Evolutionary conservation across 371 early-diverging fungal species (phyloP), one percentile per base, ranked within the genome.

Genomic region (Funneliformis caledonium): DNA sequence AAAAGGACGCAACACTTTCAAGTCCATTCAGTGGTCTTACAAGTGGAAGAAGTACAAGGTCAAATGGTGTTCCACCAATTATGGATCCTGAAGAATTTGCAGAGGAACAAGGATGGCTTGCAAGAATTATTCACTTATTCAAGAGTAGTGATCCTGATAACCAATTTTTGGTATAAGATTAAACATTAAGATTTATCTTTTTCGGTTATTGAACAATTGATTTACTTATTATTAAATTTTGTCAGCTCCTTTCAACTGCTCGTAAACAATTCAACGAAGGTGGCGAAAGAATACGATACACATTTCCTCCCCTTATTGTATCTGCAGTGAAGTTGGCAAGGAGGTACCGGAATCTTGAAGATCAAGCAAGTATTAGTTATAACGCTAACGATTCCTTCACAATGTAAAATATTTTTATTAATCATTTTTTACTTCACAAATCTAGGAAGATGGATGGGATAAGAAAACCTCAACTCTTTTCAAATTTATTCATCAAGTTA

Each of bases 31-130:
- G 81, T 76, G 16, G 64, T 48, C 62, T 82, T 80, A 52, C 90
- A 83, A 11, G 72, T 83, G 45, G 90, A 89, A 61, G 88, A 87
- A 45, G 88, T 87, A 67, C 81, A 83, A 77, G 67, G 33, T 67
- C 84, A 91, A 62, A 92, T 92, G 82, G 89, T 89, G 45, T 50
- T 50, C 19, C 69, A 19, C 72, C 61, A 60, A n/a, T 60, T 14
- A 72, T 80, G 80, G 80, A 80, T 72, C 80, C 80, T 72, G 94
- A 93, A 42, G 94, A 93, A 69, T 86, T 92, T 72, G 89, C 91
- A 1, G 95, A 95, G 82, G 97, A 97, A 83, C 95, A 96, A 82
- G 92, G 92, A 3, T 86, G 92, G 82, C 82, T 96, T 61, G 97
- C 96, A 4, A 92, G 94, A 81, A 87, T 97, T 78, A 91, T 97